Conservation (phyloP, 2,329 filamentous ascomycete genomes). For the Verticillium dahliae region DNA sequence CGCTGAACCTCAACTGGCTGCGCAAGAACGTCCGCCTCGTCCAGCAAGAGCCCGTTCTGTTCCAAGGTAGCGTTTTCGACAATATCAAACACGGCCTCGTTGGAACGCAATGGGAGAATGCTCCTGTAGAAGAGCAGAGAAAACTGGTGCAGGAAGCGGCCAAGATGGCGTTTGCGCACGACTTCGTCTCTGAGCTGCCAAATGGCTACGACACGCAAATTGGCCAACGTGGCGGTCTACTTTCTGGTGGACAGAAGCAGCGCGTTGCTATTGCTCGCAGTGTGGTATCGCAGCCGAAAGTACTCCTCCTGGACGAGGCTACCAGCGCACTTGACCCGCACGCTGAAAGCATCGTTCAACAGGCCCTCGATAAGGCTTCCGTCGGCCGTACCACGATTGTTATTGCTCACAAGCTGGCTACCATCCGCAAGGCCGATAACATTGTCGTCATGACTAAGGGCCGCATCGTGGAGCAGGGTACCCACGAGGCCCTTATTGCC, state of each 20-base stretch:
- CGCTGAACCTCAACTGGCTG: slow-evolving; percentile 31
- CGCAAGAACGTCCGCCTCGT: slow-evolving; percentile 29
- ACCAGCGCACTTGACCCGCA: slow-evolving; percentile 46
- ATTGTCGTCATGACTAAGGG: slow-evolving; percentile 57
- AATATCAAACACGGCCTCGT: slow-evolving; percentile 44
- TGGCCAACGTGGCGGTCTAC: slow-evolving; percentile 52
- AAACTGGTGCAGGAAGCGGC: slow-evolving; percentile 34
- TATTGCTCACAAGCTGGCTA: slow-evolving; percentile 53
- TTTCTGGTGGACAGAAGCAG: slow-evolving; percentile 61
- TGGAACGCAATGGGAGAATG: slow-evolving; percentile 18
- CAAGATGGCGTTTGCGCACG: slow-evolving; percentile 36
- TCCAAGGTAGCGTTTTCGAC: slow-evolving; percentile 35
- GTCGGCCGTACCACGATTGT: slow-evolving; percentile 54
- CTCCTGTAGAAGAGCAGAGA: slow-evolving; percentile 25
- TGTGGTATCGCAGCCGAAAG: slow-evolving; percentile 33
- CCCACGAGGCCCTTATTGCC: slow-evolving; percentile 45
- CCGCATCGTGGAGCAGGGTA: slow-evolving; percentile 52
- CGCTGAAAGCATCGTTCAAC: slow-evolving; percentile 42
- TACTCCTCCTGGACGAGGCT: slow-evolving; percentile 61
- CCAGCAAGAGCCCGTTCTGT: slow-evolving; percentile 31
- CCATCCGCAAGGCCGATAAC: slow-evolving; percentile 52
- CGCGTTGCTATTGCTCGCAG: slow-evolving; percentile 52
- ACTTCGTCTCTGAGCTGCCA: slow-evolving; percentile 38
- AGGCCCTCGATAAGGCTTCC: slow-evolving; percentile 44
- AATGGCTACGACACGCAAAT: slow-evolving; percentile 50